Conservation (phyloP, 768 basidiomycete species). For the Cystobasidium onofrii region DNA sequence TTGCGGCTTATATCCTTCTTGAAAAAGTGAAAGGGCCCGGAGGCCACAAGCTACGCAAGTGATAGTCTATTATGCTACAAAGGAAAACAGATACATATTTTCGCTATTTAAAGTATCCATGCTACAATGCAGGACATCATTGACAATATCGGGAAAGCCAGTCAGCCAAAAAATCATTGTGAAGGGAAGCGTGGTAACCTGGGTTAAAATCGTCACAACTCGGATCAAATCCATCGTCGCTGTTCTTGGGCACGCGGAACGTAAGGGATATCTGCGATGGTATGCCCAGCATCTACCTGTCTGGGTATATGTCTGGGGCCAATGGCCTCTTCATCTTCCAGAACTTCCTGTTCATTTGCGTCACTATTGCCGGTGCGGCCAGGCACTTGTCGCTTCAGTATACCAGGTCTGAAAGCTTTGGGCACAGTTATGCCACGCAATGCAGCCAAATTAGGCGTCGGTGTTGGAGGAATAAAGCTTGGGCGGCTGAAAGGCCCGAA, state of each 20-base stretch:
- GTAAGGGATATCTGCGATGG: not conserved
- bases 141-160: too few species aligned
- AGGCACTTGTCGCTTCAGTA: not conserved
- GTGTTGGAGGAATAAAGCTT: not conserved
- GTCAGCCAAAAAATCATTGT: too few species aligned
- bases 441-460: conserved; percentile 1
- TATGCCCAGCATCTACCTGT: not conserved
- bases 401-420: not conserved
- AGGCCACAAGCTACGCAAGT: too few species aligned
- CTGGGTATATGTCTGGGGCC: not conserved
- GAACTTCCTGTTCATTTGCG: not conserved
- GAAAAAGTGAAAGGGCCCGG: too few species aligned
- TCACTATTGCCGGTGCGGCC: not conserved
- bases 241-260: not conserved
- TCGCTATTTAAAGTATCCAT: too few species aligned
- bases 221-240: not conserved
- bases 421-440: not conserved
- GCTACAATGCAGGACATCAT: too few species aligned
- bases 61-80: too few species aligned
- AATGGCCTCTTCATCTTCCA: not conserved
- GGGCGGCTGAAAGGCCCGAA: conserved; percentile 5
- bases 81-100: too few species aligned
- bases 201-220: not conserved
- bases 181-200: not conserved
- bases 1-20: not conserved